These are phyloP conservation scores for Agaricales sp. DNA, from an alignment of 1,284 basidiomycete species.

Conservation along the genomic window DNA sequence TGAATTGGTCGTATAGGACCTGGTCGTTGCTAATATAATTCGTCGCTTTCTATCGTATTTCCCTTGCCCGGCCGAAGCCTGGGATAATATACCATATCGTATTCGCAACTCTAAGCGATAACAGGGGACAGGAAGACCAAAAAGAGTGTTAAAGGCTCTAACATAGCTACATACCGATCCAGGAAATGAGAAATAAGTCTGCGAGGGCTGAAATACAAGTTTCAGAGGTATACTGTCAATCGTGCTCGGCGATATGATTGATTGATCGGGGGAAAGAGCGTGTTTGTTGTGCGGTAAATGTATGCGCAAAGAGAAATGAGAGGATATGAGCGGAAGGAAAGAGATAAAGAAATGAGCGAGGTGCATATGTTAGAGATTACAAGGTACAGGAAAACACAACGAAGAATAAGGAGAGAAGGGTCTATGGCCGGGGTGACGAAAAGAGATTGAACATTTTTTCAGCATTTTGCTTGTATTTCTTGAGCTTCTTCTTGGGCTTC, in stretches of 20 bases:
- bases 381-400: background rate
- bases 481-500: constrained; percentile 57
- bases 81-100: background rate
- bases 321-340: too few relatives aligned
- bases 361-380: too few relatives aligned
- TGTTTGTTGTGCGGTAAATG: background rate
- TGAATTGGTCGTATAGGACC: constrained; percentile 57
- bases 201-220: background rate
- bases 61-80: too few relatives aligned
- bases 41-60: background rate
- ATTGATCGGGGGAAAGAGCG: too few relatives aligned
- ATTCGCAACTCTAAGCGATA: background rate
- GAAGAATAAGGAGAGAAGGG: constrained; percentile 4
- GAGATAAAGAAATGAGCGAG: too few relatives aligned
- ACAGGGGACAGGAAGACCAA: background rate
- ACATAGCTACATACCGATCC: background rate
- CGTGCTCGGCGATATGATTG: background rate
- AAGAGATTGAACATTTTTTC: constrained; percentile 75
- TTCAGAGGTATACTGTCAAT: background rate
- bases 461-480: constrained; percentile 74
- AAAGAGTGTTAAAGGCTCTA: background rate
- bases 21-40: background rate
- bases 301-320: background rate
- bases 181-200: background rate
- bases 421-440: constrained; percentile 35